These are phyloP conservation scores for Sordariomycetes sp. DNA, from an alignment of 2,329 filamentous ascomycete genomes.

Conservation along the genomic window DNA sequence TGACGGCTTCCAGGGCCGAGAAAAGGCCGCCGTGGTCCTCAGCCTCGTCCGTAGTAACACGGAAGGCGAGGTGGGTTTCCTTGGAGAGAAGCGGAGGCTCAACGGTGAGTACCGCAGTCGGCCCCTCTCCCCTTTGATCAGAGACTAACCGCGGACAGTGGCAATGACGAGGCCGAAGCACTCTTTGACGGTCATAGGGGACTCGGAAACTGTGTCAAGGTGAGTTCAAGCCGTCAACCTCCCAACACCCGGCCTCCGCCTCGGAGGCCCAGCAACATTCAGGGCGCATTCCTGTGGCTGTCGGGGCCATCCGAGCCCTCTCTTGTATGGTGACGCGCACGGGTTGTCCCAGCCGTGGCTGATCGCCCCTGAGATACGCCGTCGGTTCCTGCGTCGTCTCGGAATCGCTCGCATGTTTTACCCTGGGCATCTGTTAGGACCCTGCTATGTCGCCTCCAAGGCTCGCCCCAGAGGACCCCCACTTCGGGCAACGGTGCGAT, in stretches of 20 bases:
- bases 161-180: conserved; percentile 93
- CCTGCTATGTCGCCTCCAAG: neutral
- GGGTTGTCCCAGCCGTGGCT: neutral
- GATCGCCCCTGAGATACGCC: neutral
- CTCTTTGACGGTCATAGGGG: conserved; percentile 81
- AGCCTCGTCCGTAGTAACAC: conserved; percentile 88
- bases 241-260: no score
- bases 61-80: conserved; percentile 79
- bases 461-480: neutral
- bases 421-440: neutral
- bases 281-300: conserved; percentile 4
- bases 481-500: neutral
- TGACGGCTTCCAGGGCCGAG: conserved; percentile 91
- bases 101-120: conserved; percentile 53
- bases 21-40: conserved; percentile 91
- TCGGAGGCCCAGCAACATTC: conserved; percentile 3
- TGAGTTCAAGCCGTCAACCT: conserved; percentile 33
- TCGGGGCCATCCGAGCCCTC: neutral
- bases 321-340: neutral
- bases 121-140: neutral
- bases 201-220: conserved; percentile 85
- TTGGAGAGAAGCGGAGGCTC: conserved; percentile 79
- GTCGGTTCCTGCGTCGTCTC: neutral
- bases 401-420: conserved; percentile 3
- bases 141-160: conserved; percentile 49